phyloP scores from a whole-genome alignment of 2,329 filamentous ascomycete genomes.

The Biscogniauxia mediterranea region DNA sequence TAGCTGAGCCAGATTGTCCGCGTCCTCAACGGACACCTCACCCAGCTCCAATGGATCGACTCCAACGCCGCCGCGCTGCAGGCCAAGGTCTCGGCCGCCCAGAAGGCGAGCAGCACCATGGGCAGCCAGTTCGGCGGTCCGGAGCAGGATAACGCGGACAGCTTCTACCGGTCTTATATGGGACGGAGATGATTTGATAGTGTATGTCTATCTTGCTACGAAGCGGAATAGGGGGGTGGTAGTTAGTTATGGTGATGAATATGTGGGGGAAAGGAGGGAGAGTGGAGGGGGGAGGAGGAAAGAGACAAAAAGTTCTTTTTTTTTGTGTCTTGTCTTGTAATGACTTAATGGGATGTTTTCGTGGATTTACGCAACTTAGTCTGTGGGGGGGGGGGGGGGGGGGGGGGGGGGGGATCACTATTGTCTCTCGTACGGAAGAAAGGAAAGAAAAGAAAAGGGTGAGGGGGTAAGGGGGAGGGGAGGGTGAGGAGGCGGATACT shows the following conservation, averaged over 20 bases:
- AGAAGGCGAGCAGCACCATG: constrained; percentile 70
- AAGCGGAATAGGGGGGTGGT: no score
- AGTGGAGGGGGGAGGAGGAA: background rate
- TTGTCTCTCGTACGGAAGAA: no score
- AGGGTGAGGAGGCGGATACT: no score
- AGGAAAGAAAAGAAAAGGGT: no score
- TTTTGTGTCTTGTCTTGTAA: no score
- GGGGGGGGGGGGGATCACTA: no score
- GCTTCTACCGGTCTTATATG: constrained; percentile 88
- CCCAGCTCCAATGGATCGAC: constrained; percentile 91
- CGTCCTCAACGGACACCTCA: constrained; percentile 89
- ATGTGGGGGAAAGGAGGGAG: background rate
- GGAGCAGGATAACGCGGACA: constrained; percentile 74
- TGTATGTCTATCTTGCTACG: no score
- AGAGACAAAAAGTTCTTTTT: no score
- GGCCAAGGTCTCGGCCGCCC: constrained; percentile 76
- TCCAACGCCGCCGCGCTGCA: constrained; percentile 77
- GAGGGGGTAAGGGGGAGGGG: no score
- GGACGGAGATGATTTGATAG: constrained; percentile 52
- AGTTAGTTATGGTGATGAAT: constrained; percentile 14
- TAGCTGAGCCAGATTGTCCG: constrained; percentile 93
- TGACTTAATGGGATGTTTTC: no score
- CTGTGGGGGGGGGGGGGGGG: no score
- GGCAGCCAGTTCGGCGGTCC: constrained; percentile 56
- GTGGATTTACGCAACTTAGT: background rate